A percentile compares a stretch with the other conserved stretches of the same genome.
phyloP scores from a whole-genome alignment of 73 alveolate genomes.

The Tetrahymena elliotti region DNA sequence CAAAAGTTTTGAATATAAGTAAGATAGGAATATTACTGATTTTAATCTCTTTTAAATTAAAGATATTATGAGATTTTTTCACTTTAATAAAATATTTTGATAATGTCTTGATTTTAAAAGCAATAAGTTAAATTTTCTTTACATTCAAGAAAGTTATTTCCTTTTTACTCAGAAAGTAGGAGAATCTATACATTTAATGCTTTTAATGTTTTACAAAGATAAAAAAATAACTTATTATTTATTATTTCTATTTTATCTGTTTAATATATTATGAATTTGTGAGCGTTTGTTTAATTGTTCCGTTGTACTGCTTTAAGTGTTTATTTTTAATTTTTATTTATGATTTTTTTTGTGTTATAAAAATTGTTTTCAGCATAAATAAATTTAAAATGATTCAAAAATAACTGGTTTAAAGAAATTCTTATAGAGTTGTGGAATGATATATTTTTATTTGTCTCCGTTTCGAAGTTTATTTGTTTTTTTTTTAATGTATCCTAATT shows the following conservation, averaged over 20 bases:
- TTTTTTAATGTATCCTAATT: background rate
- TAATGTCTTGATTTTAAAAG: background rate
- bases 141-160: background rate
- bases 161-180: background rate
- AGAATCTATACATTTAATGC: background rate
- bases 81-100: background rate
- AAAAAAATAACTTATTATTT: background rate
- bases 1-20: background rate
- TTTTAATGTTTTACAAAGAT: background rate
- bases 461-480: background rate
- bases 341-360: background rate
- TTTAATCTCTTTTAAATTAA: background rate
- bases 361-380: background rate
- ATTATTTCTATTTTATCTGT: background rate
- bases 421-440: background rate
- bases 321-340: background rate
- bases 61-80: background rate
- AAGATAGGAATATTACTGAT: background rate
- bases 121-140: background rate
- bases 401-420: background rate
- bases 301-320: background rate
- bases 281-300: background rate
- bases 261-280: background rate
- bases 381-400: too few species aligned
- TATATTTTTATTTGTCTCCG: background rate